phyloP scores from a whole-genome alignment of 371 early-diverging fungal species.

The Dichotomocladium elegans region DNA sequence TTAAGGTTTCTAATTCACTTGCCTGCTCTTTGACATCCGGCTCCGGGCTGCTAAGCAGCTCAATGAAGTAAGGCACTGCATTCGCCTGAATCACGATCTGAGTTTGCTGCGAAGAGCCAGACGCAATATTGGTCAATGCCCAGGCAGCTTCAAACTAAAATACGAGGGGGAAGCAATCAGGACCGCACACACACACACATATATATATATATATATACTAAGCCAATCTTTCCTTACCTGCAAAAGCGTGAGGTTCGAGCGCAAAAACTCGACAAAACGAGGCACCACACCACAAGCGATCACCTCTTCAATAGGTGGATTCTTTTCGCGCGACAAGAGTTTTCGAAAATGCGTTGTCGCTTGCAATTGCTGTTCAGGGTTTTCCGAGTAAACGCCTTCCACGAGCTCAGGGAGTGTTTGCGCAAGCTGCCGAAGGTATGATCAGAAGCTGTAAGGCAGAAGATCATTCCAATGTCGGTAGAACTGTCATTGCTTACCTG shows the following conservation, averaged over 20 bases:
- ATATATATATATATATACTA: neutral
- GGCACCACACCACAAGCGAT: conserved; percentile 95
- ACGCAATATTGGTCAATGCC: conserved; percentile 99
- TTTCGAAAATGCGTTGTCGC: conserved; percentile 93
- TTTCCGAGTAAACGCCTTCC: conserved; percentile 68
- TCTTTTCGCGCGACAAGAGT: conserved; percentile 92
- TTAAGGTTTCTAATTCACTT: conserved; percentile 5
- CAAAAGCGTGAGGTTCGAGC: conserved; percentile 67
- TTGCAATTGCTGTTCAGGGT: conserved; percentile 70
- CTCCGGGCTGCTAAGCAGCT: conserved; percentile 80
- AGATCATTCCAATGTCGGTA: neutral
- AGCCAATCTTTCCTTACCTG: conserved; percentile 68
- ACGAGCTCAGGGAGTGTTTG: conserved; percentile 74
- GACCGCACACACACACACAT: conserved; percentile 5
- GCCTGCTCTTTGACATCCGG: conserved; percentile 96
- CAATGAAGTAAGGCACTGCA: conserved; percentile 91
- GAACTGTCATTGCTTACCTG: conserved; percentile 35
- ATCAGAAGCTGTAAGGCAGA: neutral
- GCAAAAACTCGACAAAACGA: conserved; percentile 92
- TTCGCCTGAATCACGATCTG: conserved; percentile 88
- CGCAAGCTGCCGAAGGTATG: conserved; percentile 31
- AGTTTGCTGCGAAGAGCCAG: conserved; percentile 96
- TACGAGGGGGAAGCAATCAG: neutral
- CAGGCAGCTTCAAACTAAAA: conserved; percentile 98
- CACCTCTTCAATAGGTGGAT: conserved; percentile 98